Conservation (phyloP, 1,139 yeast species). For the Kodamaea sp. region DNA sequence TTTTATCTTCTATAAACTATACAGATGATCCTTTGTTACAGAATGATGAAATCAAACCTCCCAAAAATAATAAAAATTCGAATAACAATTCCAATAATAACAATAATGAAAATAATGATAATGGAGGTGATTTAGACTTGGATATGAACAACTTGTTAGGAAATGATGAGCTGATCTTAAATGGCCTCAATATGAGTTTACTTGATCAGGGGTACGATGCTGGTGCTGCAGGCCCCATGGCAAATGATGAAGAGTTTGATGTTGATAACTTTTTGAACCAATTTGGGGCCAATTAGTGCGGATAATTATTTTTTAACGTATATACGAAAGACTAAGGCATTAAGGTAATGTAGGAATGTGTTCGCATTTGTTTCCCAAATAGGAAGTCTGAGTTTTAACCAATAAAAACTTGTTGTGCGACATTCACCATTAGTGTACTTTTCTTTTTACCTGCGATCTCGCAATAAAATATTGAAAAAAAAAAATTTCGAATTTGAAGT, state of each 20-base stretch:
- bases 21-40: conserved; percentile 12
- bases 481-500: background rate
- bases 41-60: conserved; percentile 4
- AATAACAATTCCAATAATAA: conserved; percentile 10
- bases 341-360: background rate
- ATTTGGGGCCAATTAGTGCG: conserved; percentile 27
- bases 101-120: conserved; percentile 9
- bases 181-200: conserved; percentile 43
- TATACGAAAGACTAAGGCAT: too few species aligned
- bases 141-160: conserved; percentile 43
- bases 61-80: conserved; percentile 7
- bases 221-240: conserved; percentile 18
- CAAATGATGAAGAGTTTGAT: conserved; percentile 41
- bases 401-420: conserved; percentile 21
- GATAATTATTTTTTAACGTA: too few species aligned
- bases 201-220: conserved; percentile 34
- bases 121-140: conserved; percentile 23
- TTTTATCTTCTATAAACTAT: conserved; percentile 35
- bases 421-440: conserved; percentile 4
- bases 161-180: conserved; percentile 42
- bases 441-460: conserved; percentile 2
- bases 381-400: conserved; percentile 29
- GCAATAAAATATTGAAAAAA: conserved; percentile 11
- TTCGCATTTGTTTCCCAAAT: conserved; percentile 18
- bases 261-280: conserved; percentile 48